Conservation (phyloP, 1,284 basidiomycete genomes). For the Pisolithus thermaeus region DNA sequence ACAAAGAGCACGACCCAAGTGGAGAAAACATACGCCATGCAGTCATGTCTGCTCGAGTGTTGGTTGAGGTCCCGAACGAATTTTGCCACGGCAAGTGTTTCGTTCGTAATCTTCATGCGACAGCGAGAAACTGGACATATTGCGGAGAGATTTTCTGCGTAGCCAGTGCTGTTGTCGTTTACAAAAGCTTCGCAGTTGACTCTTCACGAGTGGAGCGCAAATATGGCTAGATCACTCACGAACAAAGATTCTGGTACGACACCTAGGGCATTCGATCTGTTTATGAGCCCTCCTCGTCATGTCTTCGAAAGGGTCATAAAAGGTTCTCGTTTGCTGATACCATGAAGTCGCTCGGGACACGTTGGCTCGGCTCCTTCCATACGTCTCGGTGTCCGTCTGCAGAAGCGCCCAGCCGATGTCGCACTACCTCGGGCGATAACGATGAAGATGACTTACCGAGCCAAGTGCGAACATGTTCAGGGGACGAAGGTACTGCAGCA, state of each 20-base stretch:
- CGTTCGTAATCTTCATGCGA: constrained; percentile 25
- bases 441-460: constrained; percentile 11
- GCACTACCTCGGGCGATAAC: not conserved
- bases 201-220: not conserved
- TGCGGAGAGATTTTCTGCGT: constrained; percentile 25
- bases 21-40: constrained; percentile 17
- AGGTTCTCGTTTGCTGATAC: constrained; percentile 24
- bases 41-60: constrained; percentile 12
- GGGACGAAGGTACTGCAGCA: constrained; percentile 17
- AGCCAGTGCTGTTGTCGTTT: constrained; percentile 28
- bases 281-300: constrained; percentile 17
- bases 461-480: constrained; percentile 21
- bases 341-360: constrained; percentile 20
- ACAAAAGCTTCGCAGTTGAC: constrained; percentile 23
- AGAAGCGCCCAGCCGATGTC: constrained; percentile 5
- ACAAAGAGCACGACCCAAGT: not conserved
- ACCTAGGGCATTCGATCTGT: constrained; percentile 30
- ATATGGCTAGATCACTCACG: constrained; percentile 24
- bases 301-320: constrained; percentile 33
- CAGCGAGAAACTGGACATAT: constrained; percentile 28
- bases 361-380: constrained; percentile 17
- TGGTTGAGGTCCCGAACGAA: constrained; percentile 28
- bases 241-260: constrained; percentile 19
- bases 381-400: constrained; percentile 22
- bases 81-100: constrained; percentile 30